Evolutionary conservation across 2,329 filamentous ascomycete species (phyloP).

Genomic region (Trichoderma sp.): DNA sequence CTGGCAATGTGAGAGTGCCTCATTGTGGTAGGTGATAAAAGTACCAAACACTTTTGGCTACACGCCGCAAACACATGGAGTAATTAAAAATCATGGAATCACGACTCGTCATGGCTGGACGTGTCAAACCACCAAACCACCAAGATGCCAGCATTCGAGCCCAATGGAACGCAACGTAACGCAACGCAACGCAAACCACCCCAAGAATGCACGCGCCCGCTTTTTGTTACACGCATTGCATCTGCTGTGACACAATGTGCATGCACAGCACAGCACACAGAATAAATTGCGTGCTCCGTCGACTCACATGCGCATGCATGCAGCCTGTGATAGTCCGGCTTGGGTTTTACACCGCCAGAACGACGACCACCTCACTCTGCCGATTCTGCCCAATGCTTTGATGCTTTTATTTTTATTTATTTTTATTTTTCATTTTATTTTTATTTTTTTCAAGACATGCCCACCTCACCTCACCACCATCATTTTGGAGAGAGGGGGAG

Average conservation of each 20-base stretch:
- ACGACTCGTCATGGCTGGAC: not conserved
- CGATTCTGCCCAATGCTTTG: constrained; percentile 5
- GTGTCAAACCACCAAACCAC: too few species aligned
- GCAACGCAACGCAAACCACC: not conserved
- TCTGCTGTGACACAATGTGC: not conserved
- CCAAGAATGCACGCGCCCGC: not conserved
- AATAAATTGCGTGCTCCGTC: constrained; percentile 12
- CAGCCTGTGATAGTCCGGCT: not conserved
- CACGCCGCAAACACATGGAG: not conserved
- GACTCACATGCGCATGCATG: constrained; percentile 8
- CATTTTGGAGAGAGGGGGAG: not conserved
- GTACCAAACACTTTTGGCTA: not conserved
- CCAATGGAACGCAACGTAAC: not conserved
- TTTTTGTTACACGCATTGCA: not conserved
- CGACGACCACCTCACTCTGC: not conserved
- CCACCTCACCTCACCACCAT: too few species aligned
- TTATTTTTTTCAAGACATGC: not conserved
- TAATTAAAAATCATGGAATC: not conserved
- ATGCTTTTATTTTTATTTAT: not conserved
- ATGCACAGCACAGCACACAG: constrained; percentile 1
- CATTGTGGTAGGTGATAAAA: not conserved
- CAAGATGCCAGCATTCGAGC: not conserved
- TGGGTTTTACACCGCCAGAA: constrained; percentile 11
- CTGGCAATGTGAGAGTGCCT: not conserved
- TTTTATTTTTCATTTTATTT: not conserved